Base-by-base conservation (phyloP, 148 eudicot species). In the Chenopodium berlandieri region DNA sequence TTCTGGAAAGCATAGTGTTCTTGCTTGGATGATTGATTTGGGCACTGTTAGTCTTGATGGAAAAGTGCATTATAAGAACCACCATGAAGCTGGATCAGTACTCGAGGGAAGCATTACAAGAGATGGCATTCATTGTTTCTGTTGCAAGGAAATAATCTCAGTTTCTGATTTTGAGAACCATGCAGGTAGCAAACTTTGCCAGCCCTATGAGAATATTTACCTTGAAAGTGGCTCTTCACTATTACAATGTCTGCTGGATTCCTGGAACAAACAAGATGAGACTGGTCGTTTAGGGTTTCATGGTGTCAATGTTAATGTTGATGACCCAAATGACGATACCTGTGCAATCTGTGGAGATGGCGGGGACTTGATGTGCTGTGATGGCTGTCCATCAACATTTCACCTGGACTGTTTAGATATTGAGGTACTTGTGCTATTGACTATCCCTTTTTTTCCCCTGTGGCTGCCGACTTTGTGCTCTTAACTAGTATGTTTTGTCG, bases 341-440 rank as follows among this genome's bases (percentile, higher is more conserved):
- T 97, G 99, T 86, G 94, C 90, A 75, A 87, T 89, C 67, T 97
- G 99, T 62, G 99, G 94, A 80, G 99, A 97, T 89, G 99, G 99
- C 81, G 99, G 99, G 56, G 86, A 94, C 81, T 89, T 97, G 86
- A 91, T 97, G 79, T 97, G 99, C 81, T 97, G 99, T 79, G 99
- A 97, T 88, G 83, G 97, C 40, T 97, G 98, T 78, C 98, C 99
- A 7, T 90, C 99, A 60, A 94, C 99, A 52, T 92, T 97, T 85
- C 99, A 97, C 83, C 85, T 87, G 68, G 86, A 85, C 85, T 97
- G 99, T 88, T 85, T 92, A 76, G 82, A 86, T 79, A 85, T 94
- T 48, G 82, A 91, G 90, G 99, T 97, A 91, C 58, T 85, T 40
- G 11, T 85, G 75, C 75, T 47, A 31, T 69, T 82, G 22, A 60